Conservation (phyloP, 345 rosid genomes). For the Linum tenue region DNA sequence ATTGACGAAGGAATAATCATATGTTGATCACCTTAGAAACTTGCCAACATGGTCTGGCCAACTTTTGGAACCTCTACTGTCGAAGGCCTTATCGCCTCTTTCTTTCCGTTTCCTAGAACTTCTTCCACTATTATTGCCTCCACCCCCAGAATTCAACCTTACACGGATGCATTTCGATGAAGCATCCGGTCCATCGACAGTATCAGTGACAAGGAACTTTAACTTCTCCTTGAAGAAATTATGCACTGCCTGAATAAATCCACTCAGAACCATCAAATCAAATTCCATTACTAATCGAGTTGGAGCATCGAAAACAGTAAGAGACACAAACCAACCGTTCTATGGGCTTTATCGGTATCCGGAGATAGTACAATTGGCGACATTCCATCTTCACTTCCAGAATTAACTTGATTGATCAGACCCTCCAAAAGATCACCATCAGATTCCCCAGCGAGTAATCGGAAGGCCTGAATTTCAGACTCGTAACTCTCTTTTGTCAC, state of each 20-base stretch:
- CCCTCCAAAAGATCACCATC: slow-evolving; percentile 48
- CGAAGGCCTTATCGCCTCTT: slow-evolving; percentile 71
- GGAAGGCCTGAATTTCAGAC: slow-evolving; percentile 55
- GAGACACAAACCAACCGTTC: slow-evolving; percentile 51
- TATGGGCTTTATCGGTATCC: slow-evolving; percentile 66
- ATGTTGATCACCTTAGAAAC: slow-evolving; percentile 56
- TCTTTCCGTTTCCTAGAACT: slow-evolving; percentile 72
- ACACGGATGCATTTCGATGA: slow-evolving; percentile 83
- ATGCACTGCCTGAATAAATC: slow-evolving; percentile 58
- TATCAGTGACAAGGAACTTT: slow-evolving; percentile 83
- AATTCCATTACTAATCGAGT: background rate
- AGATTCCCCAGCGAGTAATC: slow-evolving; percentile 48
- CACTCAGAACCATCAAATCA: background rate
- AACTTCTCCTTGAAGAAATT: slow-evolving; percentile 76
- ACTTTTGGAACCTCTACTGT: slow-evolving; percentile 78
- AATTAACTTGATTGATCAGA: slow-evolving; percentile 42
- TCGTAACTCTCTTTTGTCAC: slow-evolving; percentile 29
- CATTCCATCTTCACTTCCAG: slow-evolving; percentile 37
- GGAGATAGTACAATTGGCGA: slow-evolving; percentile 69
- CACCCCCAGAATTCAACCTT: slow-evolving; percentile 53
- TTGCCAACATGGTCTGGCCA: slow-evolving; percentile 91
- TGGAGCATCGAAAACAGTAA: background rate
- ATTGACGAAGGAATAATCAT: slow-evolving; percentile 8
- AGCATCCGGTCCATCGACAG: slow-evolving; percentile 87
- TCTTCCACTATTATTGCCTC: slow-evolving; percentile 35